Evolutionary conservation across 2,329 filamentous ascomycete genomes (phyloP).

Genomic region (Westerdykella sp.): DNA sequence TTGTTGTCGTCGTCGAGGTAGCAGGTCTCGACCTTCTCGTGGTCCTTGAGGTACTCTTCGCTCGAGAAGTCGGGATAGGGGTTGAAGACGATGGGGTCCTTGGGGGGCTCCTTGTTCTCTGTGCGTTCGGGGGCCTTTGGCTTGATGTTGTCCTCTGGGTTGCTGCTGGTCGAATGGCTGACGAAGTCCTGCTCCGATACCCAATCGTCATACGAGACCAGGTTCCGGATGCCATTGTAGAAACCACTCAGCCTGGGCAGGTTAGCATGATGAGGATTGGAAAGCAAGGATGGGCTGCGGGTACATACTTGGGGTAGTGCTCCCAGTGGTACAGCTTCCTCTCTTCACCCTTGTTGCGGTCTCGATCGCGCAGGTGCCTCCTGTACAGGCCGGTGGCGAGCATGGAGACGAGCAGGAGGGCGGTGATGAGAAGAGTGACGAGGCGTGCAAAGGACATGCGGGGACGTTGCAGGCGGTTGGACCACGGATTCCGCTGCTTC

Average conservation of each 20-base stretch:
- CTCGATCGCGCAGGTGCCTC: slow-evolving; percentile 29
- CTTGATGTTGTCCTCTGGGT: slow-evolving; percentile 34
- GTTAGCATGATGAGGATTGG: slow-evolving; percentile 9
- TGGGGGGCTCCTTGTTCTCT: slow-evolving; percentile 34
- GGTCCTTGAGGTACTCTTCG: slow-evolving; percentile 41
- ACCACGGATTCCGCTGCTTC: slow-evolving; percentile 32
- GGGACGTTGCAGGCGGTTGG: slow-evolving; percentile 36
- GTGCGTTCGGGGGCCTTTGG: slow-evolving; percentile 33
- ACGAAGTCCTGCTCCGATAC: slow-evolving; percentile 41
- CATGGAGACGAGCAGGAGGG: slow-evolving; percentile 39
- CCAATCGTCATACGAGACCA: slow-evolving; percentile 40
- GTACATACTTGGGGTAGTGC: slow-evolving; percentile 38
- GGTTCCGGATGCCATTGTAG: slow-evolving; percentile 44
- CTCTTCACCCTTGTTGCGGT: slow-evolving; percentile 29
- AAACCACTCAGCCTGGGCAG: slow-evolving; percentile 39
- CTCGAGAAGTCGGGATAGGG: slow-evolving; percentile 43
- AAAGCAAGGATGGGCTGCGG: background rate
- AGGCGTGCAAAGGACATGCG: slow-evolving; percentile 40
- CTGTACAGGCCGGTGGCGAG: slow-evolving; percentile 40
- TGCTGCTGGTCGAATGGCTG: slow-evolving; percentile 36
- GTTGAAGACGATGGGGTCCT: slow-evolving; percentile 39
- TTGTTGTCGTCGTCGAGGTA: slow-evolving; percentile 57
- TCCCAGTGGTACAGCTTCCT: slow-evolving; percentile 41
- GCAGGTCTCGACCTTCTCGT: slow-evolving; percentile 54
- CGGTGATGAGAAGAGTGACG: slow-evolving; percentile 36